Conservation (phyloP, 108 stramenopile genomes). For the Fragilaria radians region DNA sequence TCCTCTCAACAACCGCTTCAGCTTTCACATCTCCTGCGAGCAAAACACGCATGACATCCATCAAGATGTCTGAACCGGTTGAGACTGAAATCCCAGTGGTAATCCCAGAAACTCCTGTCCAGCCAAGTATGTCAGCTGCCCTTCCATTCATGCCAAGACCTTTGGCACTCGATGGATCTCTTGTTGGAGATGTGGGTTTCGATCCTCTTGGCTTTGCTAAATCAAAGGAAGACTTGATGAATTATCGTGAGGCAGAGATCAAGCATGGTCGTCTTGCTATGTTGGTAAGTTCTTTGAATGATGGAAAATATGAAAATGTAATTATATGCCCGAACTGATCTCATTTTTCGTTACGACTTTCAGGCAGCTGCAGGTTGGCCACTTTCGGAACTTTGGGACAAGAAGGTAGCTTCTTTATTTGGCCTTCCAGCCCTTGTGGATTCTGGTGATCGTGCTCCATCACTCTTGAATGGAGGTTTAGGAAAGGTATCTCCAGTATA, state of each 20-base stretch:
- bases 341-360: conserved; percentile 43
- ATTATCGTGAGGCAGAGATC: conserved; percentile 80
- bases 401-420: conserved; percentile 58
- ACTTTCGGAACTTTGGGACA: conserved; percentile 67
- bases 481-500: conserved; percentile 79
- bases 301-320: too few species aligned
- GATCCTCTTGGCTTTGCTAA: conserved; percentile 87
- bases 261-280: conserved; percentile 90
- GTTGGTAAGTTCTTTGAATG: conserved; percentile 40
- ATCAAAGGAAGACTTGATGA: conserved; percentile 30
- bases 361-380: conserved; percentile 90
- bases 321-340: too few species aligned
- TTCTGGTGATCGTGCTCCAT: conserved; percentile 63
- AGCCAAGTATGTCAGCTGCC: conserved; percentile 43
- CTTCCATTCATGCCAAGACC: conserved; percentile 75
- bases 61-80: conserved; percentile 8
- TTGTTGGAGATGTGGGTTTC: conserved; percentile 89
- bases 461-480: conserved; percentile 81
- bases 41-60: conserved; percentile 2
- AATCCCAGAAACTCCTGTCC: conserved; percentile 8
- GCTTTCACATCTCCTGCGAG: conserved; percentile 46
- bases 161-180: conserved; percentile 51
- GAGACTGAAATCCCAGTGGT: conserved; percentile 8
- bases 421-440: conserved; percentile 46
- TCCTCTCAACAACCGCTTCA: conserved; percentile 27